Evolutionary conservation across 2,329 filamentous ascomycete species (phyloP).

Genomic region (Lachnellula occidentalis): DNA sequence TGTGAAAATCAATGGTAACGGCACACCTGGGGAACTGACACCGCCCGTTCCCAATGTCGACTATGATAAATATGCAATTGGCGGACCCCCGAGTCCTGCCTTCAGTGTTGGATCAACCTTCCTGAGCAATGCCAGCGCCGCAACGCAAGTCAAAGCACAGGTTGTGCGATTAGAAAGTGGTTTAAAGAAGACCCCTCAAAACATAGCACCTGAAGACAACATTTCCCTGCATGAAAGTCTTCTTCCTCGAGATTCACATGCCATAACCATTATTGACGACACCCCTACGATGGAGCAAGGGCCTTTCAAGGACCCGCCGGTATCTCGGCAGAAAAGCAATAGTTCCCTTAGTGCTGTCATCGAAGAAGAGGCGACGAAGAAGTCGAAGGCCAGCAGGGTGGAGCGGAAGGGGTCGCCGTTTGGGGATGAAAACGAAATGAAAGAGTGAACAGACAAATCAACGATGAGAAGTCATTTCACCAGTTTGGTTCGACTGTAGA

Average conservation of each 20-base stretch:
- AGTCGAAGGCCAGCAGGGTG: conserved; percentile 28
- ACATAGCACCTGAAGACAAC: conserved; percentile 8
- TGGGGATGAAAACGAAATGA: conserved; percentile 53
- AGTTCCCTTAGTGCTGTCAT: conserved; percentile 50
- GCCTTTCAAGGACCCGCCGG: conserved; percentile 54
- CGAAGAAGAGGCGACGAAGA: conserved; percentile 47
- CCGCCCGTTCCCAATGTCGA: conserved; percentile 73
- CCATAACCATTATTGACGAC: conserved; percentile 46
- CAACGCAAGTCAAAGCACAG: conserved; percentile 53
- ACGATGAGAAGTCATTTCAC: conserved; percentile 9
- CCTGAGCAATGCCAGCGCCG: conserved; percentile 56
- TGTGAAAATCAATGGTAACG: conserved; percentile 66
- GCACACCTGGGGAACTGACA: conserved; percentile 46
- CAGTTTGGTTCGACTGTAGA: conserved; percentile 3
- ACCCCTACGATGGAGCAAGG: conserved; percentile 48
- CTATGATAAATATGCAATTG: conserved; percentile 48
- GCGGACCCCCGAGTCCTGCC: conserved; percentile 48
- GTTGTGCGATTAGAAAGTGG: conserved; percentile 53
- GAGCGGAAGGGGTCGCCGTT: conserved; percentile 46
- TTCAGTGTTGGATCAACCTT: conserved; percentile 66
- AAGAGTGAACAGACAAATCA: conserved; percentile 31
- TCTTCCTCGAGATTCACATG: conserved; percentile 36
- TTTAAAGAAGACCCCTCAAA: conserved; percentile 35
- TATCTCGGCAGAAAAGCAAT: conserved; percentile 34
- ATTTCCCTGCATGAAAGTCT: conserved; percentile 14